A percentile compares a stretch with the other conserved stretches of the same genome.
Conservation (phyloP, 345 rosid species). For the Aegle marmelos region DNA sequence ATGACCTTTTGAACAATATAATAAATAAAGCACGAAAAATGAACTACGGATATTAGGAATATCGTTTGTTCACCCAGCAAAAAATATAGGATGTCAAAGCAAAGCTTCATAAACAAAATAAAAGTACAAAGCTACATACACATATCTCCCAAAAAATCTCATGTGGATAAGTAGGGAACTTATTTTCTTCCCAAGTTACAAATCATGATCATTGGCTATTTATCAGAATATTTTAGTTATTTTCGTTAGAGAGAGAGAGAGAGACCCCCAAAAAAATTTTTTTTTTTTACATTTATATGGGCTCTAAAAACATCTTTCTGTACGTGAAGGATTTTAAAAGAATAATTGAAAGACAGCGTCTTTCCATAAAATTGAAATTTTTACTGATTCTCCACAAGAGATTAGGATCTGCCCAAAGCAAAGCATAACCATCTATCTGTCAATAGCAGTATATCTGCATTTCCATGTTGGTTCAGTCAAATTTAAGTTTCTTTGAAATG, state of each 20-base stretch:
- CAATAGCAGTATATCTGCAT: not conserved
- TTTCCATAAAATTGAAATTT: not conserved
- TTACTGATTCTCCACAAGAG: not conserved
- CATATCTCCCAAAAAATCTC: not conserved
- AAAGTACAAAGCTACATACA: not conserved
- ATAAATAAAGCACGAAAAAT: not conserved
- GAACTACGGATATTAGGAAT: too few relatives aligned
- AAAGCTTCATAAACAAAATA: too few relatives aligned
- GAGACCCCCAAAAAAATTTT: too few relatives aligned
- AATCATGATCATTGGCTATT: not conserved
- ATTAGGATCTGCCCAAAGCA: not conserved
- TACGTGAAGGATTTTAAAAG: not conserved
- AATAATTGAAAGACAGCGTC: not conserved
- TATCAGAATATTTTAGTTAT: too few relatives aligned
- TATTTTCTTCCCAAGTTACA: too few relatives aligned
- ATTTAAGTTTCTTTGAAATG: too few relatives aligned
- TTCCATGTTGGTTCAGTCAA: not conserved
- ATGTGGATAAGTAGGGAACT: too few relatives aligned
- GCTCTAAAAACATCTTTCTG: not conserved
- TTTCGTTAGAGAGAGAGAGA: too few relatives aligned
- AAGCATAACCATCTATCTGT: not conserved
- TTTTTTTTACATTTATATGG: too few relatives aligned
- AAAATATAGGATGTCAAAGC: too few relatives aligned
- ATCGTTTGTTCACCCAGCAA: not conserved
- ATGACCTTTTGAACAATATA: not conserved